Conservation (phyloP, 139 green algal genomes). For the Eudorina sp. region DNA sequence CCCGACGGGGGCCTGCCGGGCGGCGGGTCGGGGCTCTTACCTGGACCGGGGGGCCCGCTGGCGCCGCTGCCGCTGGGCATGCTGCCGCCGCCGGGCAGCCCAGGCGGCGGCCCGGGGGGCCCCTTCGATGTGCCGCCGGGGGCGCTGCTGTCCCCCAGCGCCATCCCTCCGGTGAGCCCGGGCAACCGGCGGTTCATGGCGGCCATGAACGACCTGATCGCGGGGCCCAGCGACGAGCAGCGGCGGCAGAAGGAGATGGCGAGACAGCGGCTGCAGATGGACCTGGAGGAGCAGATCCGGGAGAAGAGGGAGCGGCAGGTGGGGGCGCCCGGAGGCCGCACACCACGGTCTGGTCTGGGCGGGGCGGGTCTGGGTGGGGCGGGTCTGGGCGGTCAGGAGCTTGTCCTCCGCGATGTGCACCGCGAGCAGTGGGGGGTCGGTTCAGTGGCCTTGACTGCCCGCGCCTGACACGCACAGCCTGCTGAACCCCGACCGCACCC, state of each 20-base stretch:
- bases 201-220: constrained; percentile 54
- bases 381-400: no score
- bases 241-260: constrained; percentile 36
- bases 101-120: background rate
- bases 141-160: background rate
- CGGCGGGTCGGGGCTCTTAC: background rate
- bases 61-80: background rate
- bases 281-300: constrained; percentile 62
- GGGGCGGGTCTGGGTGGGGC: background rate
- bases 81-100: background rate
- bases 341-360: no score
- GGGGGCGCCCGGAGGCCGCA: no score
- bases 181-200: constrained; percentile 57
- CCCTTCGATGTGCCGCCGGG: background rate
- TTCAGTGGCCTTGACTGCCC: no score
- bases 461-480: no score
- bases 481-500: no score
- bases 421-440: no score
- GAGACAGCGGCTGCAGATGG: constrained; percentile 44
- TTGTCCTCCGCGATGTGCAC: no score
- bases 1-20: background rate
- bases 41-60: background rate
- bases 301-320: constrained; percentile 50
- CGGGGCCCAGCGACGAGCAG: constrained; percentile 60
- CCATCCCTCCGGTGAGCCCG: constrained; percentile 45